phyloP scores from a whole-genome alignment of 129 eudicot genomes.

The Chrysanthemum makinoi region DNA sequence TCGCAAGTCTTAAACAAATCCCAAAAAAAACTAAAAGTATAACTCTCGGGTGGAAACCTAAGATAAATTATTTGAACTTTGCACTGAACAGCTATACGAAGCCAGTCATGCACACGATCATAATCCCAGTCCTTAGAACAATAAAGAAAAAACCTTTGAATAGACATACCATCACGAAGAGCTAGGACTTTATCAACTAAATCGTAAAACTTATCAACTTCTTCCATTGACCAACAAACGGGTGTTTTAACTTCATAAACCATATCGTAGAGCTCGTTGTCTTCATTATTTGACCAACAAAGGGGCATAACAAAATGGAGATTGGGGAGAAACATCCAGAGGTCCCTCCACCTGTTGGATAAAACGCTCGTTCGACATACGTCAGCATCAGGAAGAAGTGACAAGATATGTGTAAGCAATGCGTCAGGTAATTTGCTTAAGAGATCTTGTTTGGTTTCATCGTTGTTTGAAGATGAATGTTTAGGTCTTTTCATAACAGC shows the following conservation, averaged over 20 bases:
- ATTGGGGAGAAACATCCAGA: conserved; percentile 15
- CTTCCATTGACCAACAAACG: too few relatives aligned
- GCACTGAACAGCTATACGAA: conserved; percentile 1
- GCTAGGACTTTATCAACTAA: conserved; percentile 18
- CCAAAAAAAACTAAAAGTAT: conserved; percentile 17
- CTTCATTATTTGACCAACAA: conserved; percentile 3
- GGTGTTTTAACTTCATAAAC: too few relatives aligned
- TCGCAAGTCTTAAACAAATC: conserved; percentile 8
- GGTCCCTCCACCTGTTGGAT: neutral
- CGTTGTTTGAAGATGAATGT: neutral
- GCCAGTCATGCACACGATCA: conserved; percentile 12
- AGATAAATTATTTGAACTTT: conserved; percentile 15
- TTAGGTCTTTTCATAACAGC: neutral
- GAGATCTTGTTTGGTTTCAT: neutral
- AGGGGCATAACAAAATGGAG: conserved; percentile 10
- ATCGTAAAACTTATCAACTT: conserved; percentile 15
- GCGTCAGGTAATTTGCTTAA: neutral
- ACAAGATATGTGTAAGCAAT: neutral
- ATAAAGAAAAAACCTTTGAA: conserved; percentile 17
- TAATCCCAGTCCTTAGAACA: conserved; percentile 23
- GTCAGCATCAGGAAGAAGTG: neutral
- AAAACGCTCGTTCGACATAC: neutral
- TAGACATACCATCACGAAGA: conserved; percentile 15
- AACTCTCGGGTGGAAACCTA: conserved; percentile 4
- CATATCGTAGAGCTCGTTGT: too few relatives aligned